Conservation (phyloP, 768 basidiomycete genomes). For the Panaeolus cyanescens region DNA sequence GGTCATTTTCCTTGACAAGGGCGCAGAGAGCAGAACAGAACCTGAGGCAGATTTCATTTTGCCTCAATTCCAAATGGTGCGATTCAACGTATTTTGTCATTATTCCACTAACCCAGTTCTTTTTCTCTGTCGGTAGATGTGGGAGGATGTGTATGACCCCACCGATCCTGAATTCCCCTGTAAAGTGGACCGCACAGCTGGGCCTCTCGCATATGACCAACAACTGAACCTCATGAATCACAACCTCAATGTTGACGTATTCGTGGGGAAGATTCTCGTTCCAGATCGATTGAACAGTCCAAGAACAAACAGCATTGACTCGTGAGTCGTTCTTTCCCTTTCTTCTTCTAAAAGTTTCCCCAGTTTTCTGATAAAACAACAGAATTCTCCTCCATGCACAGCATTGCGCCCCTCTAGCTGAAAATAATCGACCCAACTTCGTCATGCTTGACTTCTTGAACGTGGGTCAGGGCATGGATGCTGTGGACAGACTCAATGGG, state of each 20-base stretch:
- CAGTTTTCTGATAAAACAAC: not conserved
- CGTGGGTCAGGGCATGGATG: conserved; percentile 41
- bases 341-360: not conserved
- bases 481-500: conserved; percentile 47
- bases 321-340: conserved; percentile 26
- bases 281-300: conserved; percentile 35
- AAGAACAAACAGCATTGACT: conserved; percentile 34
- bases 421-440: conserved; percentile 47
- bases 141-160: conserved; percentile 55
- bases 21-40: conserved; percentile 34
- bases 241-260: conserved; percentile 44
- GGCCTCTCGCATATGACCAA: conserved; percentile 45
- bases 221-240: conserved; percentile 64
- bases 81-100: not conserved
- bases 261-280: conserved; percentile 33
- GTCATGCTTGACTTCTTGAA: conserved; percentile 54
- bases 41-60: conserved; percentile 47
- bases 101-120: not conserved
- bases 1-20: conserved; percentile 60
- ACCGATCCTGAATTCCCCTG: conserved; percentile 55
- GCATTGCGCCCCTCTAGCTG: conserved; percentile 43
- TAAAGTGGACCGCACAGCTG: conserved; percentile 50
- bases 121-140: conserved; percentile 34
- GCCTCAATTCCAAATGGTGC: conserved; percentile 60
- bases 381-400: conserved; percentile 27